A percentile compares a stretch with the other conserved stretches of the same genome.
phyloP scores from a whole-genome alignment of 768 basidiomycete species.

The Podaxis sp. region DNA sequence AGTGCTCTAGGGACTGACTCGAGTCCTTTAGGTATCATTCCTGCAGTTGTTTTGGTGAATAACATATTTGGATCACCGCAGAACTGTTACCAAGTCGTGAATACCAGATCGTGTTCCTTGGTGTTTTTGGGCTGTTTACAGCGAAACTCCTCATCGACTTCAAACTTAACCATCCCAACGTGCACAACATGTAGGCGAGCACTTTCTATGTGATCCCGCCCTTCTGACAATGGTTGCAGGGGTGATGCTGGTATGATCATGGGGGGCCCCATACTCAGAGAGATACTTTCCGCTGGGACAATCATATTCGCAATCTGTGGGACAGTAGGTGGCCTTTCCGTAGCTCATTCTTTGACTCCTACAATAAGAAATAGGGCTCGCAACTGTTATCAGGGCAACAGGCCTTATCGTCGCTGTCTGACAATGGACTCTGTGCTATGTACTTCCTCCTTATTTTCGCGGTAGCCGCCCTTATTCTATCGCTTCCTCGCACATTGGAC shows the following conservation, averaged over 20 bases:
- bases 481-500: conserved; percentile 44
- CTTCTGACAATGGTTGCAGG: conserved; percentile 17
- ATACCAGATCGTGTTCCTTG: conserved; percentile 41
- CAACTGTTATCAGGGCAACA: conserved; percentile 49
- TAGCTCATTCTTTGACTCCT: neutral
- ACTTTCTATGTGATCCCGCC: neutral
- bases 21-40: conserved; percentile 40
- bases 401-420: conserved; percentile 42
- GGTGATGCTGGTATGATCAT: conserved; percentile 49
- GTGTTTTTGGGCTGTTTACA: conserved; percentile 45
- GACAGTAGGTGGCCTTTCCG: conserved; percentile 25
- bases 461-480: conserved; percentile 33
- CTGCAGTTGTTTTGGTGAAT: conserved; percentile 37
- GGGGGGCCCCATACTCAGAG: conserved; percentile 42
- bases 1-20: neutral
- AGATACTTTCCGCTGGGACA: conserved; percentile 40
- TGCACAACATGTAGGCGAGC: conserved; percentile 42
- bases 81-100: neutral
- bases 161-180: conserved; percentile 50
- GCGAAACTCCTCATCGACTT: conserved; percentile 53
- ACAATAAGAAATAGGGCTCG: conserved; percentile 30
- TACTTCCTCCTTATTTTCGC: conserved; percentile 43
- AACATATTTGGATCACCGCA: neutral
- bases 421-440: conserved; percentile 44
- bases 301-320: conserved; percentile 48